Conservation (phyloP, 2,329 filamentous ascomycete species). For the Aureobasidium sp. region DNA sequence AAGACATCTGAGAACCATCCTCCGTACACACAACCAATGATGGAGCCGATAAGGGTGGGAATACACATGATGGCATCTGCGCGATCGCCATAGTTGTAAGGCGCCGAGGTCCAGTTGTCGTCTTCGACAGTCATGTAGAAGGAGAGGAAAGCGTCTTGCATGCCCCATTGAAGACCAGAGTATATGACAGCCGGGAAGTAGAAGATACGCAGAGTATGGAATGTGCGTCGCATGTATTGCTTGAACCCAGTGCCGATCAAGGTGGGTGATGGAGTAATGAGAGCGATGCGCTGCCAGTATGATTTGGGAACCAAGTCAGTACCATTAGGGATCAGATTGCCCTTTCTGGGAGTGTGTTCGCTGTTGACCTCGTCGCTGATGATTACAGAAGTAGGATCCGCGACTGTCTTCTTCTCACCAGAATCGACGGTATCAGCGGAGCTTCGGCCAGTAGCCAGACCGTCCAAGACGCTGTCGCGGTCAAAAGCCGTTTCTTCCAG, state of each 20-base stretch:
- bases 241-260: slow-evolving; percentile 44
- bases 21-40: slow-evolving; percentile 49
- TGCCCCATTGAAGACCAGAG: slow-evolving; percentile 50
- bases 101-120: slow-evolving; percentile 44
- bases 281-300: slow-evolving; percentile 46
- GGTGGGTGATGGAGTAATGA: slow-evolving; percentile 49
- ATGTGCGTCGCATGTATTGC: slow-evolving; percentile 46
- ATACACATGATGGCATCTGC: slow-evolving; percentile 51
- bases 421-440: neutral
- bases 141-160: slow-evolving; percentile 50
- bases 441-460: neutral
- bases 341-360: neutral
- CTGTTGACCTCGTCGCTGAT: neutral
- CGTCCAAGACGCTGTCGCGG: slow-evolving; percentile 8
- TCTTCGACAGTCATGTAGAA: slow-evolving; percentile 52
- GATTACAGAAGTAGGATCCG: neutral
- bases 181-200: slow-evolving; percentile 50
- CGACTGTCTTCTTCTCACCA: slow-evolving; percentile 5
- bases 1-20: slow-evolving; percentile 50
- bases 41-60: slow-evolving; percentile 45
- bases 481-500: slow-evolving; percentile 47
- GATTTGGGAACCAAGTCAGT: slow-evolving; percentile 29
- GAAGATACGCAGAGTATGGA: slow-evolving; percentile 48
- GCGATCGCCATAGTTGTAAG: slow-evolving; percentile 47
- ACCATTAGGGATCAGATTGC: slow-evolving; percentile 10